phyloP scores from a whole-genome alignment of 768 basidiomycete species.

The Phlebiopsis gigantea region DNA sequence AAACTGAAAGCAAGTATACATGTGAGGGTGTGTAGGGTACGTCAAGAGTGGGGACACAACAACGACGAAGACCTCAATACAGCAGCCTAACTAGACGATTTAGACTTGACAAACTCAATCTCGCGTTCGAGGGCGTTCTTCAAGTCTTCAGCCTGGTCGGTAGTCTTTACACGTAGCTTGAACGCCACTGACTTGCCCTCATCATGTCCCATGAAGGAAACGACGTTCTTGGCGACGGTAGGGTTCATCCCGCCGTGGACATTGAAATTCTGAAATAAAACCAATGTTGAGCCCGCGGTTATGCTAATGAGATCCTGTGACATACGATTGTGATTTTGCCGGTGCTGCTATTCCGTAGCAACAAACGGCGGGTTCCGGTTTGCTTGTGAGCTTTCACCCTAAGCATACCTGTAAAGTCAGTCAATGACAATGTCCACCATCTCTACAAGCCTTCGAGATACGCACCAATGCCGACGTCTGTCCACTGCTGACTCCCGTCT shows the following conservation, averaged over 20 bases:
- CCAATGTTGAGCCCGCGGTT: too few species aligned
- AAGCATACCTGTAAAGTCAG: constrained; percentile 45
- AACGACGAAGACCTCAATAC: background rate
- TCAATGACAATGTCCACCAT: background rate
- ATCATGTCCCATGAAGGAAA: constrained; percentile 71
- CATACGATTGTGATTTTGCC: constrained; percentile 73
- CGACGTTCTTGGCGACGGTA: constrained; percentile 42
- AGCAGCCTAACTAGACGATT: constrained; percentile 2
- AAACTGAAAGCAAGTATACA: too few species aligned
- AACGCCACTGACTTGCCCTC: constrained; percentile 53
- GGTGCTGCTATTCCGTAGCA: constrained; percentile 68
- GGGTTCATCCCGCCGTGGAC: constrained; percentile 56
- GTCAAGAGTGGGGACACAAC: too few species aligned
- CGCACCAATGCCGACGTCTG: constrained; percentile 63
- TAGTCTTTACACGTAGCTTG: constrained; percentile 54
- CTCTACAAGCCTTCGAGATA: constrained; percentile 13
- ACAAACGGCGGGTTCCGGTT: constrained; percentile 48
- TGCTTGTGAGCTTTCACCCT: constrained; percentile 73
- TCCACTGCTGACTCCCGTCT: constrained; percentile 48
- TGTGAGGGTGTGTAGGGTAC: background rate
- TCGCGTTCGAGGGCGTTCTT: constrained; percentile 60
- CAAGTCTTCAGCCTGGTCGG: constrained; percentile 50
- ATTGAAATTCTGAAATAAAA: constrained; percentile 78
- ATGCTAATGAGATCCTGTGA: too few species aligned
- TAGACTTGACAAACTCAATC: constrained; percentile 37